Evolutionary conservation across 257 asterid species (phyloP), one percentile per base, ranked within the genome.

Genomic region (Plectranthus barbatus): DNA sequence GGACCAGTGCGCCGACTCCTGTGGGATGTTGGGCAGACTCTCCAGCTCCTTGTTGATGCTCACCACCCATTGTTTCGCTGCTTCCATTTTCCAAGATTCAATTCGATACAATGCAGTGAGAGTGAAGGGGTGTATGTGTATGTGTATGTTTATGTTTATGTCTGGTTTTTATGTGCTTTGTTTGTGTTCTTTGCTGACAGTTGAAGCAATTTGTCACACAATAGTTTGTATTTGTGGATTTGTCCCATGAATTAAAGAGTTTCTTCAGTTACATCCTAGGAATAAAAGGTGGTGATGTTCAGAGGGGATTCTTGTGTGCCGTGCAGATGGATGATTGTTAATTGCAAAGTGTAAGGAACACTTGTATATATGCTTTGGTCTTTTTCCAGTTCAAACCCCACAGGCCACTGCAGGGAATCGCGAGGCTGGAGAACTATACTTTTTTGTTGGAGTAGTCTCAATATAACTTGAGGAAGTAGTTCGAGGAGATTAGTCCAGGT

Each of bases 1-100:
- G 44, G 57, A 64, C 90, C 90, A 80, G 0, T 24, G 75, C 0
- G 39, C 42, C 4, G 64, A 54, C 58, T 81, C 80, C 1, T 5
- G 7, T 0, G 42, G 17, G 1, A 23, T 19, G 2, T 61, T 14
- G 2, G 50, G 2, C 18, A 60, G 29, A 3, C 1, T n/a, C 5
- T 46, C 36, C 6, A 75, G 57, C 54, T 73, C 76, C 4, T 74
- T 51, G 61, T 66, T 37, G 20, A 81, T 63, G 58, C 48, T 48
- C 34, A 68, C 33, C 19, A 76, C 67, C 84, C 84, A 76, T 61
- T 48, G 31, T 40, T 67, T 17, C 3, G 55, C 79, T 39, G 21
- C 69, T 63, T 24, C 45, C n/a, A n/a, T n/a, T n/a, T 26, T 26
- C 31, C 31, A 26, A 1, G 2, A 26, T 26, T 26, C 5, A n/a